Percentiles rank a stretch among this genome's conserved stretches.
phyloP scores from a whole-genome alignment of 805 yeast species.

The Metschnikowia continentalis region DNA sequence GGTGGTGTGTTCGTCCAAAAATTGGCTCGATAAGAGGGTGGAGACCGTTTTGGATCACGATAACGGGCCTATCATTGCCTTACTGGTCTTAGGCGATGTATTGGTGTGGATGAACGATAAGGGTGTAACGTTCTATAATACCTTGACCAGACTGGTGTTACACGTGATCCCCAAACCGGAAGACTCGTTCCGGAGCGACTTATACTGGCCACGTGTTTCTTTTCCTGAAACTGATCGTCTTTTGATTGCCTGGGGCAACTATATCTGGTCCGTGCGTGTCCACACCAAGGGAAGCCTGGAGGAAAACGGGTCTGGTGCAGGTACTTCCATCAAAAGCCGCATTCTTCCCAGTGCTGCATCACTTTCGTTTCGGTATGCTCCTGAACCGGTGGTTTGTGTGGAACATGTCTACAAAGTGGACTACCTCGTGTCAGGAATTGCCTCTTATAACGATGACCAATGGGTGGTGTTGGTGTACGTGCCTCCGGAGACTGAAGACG shows the following conservation, averaged over 20 bases:
- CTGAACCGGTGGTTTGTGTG: constrained; percentile 42
- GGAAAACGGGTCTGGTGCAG: constrained; percentile 8
- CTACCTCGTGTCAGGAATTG: constrained; percentile 69
- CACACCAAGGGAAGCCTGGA: constrained; percentile 5
- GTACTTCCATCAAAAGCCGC: constrained; percentile 28
- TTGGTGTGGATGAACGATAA: constrained; percentile 79
- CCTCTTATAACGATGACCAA: constrained; percentile 69
- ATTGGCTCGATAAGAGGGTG: constrained; percentile 82
- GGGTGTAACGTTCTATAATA: constrained; percentile 70
- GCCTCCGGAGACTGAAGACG: constrained; percentile 30
- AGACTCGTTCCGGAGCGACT: constrained; percentile 60
- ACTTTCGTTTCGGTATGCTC: constrained; percentile 44
- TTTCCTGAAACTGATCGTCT: constrained; percentile 62
- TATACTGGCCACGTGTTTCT: constrained; percentile 78
- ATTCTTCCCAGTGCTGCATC: constrained; percentile 52
- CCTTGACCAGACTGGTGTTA: constrained; percentile 46
- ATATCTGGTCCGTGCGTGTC: constrained; percentile 65
- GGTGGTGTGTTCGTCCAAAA: constrained; percentile 65
- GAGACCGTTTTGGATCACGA: constrained; percentile 62
- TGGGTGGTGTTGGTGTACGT: constrained; percentile 56
- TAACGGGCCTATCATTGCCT: constrained; percentile 66
- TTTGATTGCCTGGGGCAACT: constrained; percentile 77
- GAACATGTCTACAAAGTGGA: constrained; percentile 47
- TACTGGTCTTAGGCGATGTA: constrained; percentile 60
- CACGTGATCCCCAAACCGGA: constrained; percentile 53